These are phyloP conservation scores for Pseudogymnoascus sp. DNA, from an alignment of 2,329 filamentous ascomycete species.

Conservation along the genomic window DNA sequence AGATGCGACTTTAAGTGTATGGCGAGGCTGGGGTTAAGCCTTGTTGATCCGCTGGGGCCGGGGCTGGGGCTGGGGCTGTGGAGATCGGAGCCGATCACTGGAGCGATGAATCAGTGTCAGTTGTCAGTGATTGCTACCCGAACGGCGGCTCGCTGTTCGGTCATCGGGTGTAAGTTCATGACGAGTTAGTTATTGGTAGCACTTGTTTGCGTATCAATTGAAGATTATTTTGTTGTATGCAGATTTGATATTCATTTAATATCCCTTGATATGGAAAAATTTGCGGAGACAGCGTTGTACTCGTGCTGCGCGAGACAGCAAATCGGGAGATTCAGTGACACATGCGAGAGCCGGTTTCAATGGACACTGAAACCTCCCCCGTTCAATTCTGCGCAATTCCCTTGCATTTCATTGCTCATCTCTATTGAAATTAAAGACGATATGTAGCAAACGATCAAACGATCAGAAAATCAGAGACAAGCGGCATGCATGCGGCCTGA, in stretches of 20 bases:
- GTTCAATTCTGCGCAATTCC: background rate
- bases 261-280: background rate
- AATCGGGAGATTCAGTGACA: background rate
- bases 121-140: conserved; percentile 2
- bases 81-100: background rate
- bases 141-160: background rate
- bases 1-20: background rate
- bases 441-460: background rate
- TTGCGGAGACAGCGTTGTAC: background rate
- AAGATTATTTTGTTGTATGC: background rate
- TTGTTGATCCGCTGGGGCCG: background rate
- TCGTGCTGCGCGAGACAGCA: background rate
- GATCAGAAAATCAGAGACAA: background rate
- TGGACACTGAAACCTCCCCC: background rate
- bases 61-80: background rate
- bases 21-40: background rate
- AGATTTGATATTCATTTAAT: conserved; percentile 1
- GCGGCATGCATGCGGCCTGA: background rate
- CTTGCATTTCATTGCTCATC: background rate
- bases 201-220: background rate
- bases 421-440: background rate
- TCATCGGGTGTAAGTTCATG: background rate
- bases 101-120: background rate
- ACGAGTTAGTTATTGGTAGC: background rate
- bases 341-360: background rate